A percentile compares a stretch with the other conserved stretches of the same genome.
These are phyloP conservation scores for Geosmithia putterillii DNA, from an alignment of 2,329 filamentous ascomycete species.

Conservation along the genomic window DNA sequence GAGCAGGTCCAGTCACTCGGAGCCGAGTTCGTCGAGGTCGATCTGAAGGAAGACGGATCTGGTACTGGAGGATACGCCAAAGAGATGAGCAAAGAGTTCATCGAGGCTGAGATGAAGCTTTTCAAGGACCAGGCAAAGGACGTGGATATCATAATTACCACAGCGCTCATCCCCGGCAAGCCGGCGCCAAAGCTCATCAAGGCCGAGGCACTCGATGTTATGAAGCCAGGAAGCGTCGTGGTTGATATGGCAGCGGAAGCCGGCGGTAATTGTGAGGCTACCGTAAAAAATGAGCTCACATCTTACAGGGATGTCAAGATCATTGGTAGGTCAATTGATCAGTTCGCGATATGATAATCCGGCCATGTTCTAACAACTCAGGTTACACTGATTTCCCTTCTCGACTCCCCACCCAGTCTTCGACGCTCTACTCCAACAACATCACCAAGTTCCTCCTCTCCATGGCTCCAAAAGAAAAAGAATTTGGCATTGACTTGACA, in stretches of 20 bases:
- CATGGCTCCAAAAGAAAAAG: slow-evolving; percentile 64
- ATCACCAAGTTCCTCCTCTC: slow-evolving; percentile 81
- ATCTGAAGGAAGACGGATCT: slow-evolving; percentile 71
- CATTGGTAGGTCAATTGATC: slow-evolving; percentile 45
- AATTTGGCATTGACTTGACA: slow-evolving; percentile 66
- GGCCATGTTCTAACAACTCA: slow-evolving; percentile 14
- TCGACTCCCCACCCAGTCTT: slow-evolving; percentile 76
- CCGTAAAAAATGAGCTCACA: slow-evolving; percentile 57
- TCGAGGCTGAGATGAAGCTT: slow-evolving; percentile 84
- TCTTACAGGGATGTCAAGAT: slow-evolving; percentile 70
- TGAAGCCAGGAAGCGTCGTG: slow-evolving; percentile 83
- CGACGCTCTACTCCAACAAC: slow-evolving; percentile 86
- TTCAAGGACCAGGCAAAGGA: slow-evolving; percentile 80
- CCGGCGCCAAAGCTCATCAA: slow-evolving; percentile 77
- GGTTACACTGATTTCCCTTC: slow-evolving; percentile 83
- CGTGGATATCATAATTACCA: slow-evolving; percentile 87
- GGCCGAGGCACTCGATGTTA: slow-evolving; percentile 64
- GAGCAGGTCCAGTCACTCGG: slow-evolving; percentile 87
- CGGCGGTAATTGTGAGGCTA: slow-evolving; percentile 79
- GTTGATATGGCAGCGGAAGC: slow-evolving; percentile 83
- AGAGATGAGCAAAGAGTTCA: slow-evolving; percentile 89
- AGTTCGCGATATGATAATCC: not conserved
- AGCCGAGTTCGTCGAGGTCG: slow-evolving; percentile 81
- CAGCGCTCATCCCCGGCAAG: slow-evolving; percentile 77
- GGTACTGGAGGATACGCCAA: slow-evolving; percentile 83